These are phyloP conservation scores for Candolleomyces aberdarensis DNA, from an alignment of 768 basidiomycete genomes.

Conservation along the genomic window DNA sequence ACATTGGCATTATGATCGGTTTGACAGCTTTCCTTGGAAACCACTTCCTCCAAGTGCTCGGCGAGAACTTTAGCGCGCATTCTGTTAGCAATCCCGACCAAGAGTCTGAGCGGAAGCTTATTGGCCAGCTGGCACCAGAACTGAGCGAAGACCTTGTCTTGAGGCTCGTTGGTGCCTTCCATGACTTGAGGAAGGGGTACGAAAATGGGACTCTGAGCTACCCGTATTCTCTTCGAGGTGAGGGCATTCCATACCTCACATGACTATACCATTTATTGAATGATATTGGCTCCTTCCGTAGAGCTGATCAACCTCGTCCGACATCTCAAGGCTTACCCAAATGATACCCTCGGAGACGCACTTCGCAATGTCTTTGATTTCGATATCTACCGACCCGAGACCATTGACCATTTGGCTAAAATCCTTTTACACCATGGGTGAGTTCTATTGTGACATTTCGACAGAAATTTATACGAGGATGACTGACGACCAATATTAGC, in stretches of 20 bases:
- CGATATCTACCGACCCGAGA: slow-evolving; percentile 64
- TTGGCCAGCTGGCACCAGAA: slow-evolving; percentile 61
- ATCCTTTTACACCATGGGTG: slow-evolving; percentile 63
- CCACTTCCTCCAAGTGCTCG: slow-evolving; percentile 69
- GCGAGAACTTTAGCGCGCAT: slow-evolving; percentile 67
- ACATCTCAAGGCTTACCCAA: slow-evolving; percentile 60
- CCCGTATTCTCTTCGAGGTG: slow-evolving; percentile 67
- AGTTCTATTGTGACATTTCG: slow-evolving; percentile 6
- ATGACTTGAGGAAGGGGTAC: slow-evolving; percentile 57
- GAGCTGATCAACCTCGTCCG: slow-evolving; percentile 65
- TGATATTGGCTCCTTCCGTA: no score
- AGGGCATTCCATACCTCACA: no score
- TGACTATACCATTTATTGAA: no score
- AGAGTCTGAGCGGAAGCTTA: slow-evolving; percentile 57
- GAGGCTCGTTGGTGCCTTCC: slow-evolving; percentile 61
- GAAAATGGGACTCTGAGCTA: slow-evolving; percentile 57
- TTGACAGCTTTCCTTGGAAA: slow-evolving; percentile 64
- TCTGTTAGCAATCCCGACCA: slow-evolving; percentile 67
- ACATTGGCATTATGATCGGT: neutral
- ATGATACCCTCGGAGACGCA: slow-evolving; percentile 54
- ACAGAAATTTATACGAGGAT: neutral
- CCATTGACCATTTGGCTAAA: slow-evolving; percentile 55
- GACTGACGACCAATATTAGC: slow-evolving; percentile 23
- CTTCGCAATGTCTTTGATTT: slow-evolving; percentile 70
- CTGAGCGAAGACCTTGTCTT: slow-evolving; percentile 49